Evolutionary conservation across 176 grass and related monocot genomes (phyloP).

Genomic region (Musa itinerans): DNA sequence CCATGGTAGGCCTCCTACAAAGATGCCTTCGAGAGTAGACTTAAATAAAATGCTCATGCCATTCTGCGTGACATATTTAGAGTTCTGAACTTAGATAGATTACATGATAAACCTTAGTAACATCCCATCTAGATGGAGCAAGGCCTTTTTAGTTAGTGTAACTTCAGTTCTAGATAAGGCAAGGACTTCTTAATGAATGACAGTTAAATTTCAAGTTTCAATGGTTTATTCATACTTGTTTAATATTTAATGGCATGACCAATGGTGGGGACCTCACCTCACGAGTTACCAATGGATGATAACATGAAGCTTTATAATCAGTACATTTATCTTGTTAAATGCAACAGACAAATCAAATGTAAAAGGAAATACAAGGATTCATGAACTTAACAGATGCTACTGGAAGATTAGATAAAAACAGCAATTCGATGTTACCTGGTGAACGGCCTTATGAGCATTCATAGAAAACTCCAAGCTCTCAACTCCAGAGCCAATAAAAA

Average conservation of each 20-base stretch:
- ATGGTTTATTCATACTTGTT: background rate
- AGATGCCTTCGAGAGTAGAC: too few relatives aligned
- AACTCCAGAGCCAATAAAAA: slow-evolving; percentile 62
- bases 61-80: too few relatives aligned
- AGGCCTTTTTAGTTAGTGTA: too few relatives aligned
- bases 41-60: too few relatives aligned
- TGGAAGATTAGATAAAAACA: slow-evolving; percentile 11
- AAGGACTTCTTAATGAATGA: background rate
- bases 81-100: too few relatives aligned
- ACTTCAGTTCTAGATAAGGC: background rate
- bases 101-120: too few relatives aligned
- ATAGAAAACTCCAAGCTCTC: slow-evolving; percentile 30
- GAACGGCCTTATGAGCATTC: slow-evolving; percentile 51
- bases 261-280: background rate
- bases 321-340: background rate
- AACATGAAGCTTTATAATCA: background rate
- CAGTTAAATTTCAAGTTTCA: background rate
- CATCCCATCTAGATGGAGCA: too few relatives aligned
- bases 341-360: background rate
- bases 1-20: too few relatives aligned
- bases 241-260: background rate
- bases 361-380: background rate
- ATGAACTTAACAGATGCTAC: background rate
- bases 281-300: too few relatives aligned
- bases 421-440: slow-evolving; percentile 52